Conservation (phyloP, 768 basidiomycete species). For the Psilocybe azurescens region DNA sequence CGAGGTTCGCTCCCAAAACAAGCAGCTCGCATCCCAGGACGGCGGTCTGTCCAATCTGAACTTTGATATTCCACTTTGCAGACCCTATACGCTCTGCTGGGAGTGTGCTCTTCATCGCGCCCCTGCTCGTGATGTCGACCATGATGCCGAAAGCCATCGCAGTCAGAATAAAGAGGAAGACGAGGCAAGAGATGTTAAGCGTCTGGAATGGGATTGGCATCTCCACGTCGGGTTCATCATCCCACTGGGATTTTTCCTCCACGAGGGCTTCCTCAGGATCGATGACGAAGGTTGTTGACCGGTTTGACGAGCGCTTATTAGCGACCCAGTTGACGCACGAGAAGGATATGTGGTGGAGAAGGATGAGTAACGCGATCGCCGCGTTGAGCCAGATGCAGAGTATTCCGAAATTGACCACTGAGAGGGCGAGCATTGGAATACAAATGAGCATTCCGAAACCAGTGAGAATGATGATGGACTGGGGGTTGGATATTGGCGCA, state of each 20-base stretch:
- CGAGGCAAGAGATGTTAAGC: constrained; percentile 19
- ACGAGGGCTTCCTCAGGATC: constrained; percentile 13
- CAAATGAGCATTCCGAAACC: constrained; percentile 22
- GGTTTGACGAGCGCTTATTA: constrained; percentile 9
- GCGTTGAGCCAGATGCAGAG: constrained; percentile 32
- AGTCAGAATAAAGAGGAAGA: constrained; percentile 25
- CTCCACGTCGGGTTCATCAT: background rate
- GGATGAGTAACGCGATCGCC: constrained; percentile 22
- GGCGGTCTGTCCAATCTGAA: constrained; percentile 31
- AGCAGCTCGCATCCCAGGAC: constrained; percentile 27
- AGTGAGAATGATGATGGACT: constrained; percentile 19
- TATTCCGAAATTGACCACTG: constrained; percentile 33
- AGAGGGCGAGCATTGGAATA: constrained; percentile 25
- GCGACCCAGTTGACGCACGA: constrained; percentile 7
- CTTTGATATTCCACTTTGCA: constrained; percentile 32
- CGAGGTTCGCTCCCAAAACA: constrained; percentile 17
- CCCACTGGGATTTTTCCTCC: background rate
- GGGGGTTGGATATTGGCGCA: constrained; percentile 11
- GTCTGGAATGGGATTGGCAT: constrained; percentile 20
- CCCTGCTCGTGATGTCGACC: constrained; percentile 29
- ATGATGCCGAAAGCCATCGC: constrained; percentile 31
- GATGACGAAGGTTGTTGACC: constrained; percentile 3
- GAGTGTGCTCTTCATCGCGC: constrained; percentile 26
- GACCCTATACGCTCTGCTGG: constrained; percentile 28
- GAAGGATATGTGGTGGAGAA: constrained; percentile 26